Base-by-base conservation (phyloP, 2,329 filamentous ascomycete species). In the Domatiomyces globalis region DNA sequence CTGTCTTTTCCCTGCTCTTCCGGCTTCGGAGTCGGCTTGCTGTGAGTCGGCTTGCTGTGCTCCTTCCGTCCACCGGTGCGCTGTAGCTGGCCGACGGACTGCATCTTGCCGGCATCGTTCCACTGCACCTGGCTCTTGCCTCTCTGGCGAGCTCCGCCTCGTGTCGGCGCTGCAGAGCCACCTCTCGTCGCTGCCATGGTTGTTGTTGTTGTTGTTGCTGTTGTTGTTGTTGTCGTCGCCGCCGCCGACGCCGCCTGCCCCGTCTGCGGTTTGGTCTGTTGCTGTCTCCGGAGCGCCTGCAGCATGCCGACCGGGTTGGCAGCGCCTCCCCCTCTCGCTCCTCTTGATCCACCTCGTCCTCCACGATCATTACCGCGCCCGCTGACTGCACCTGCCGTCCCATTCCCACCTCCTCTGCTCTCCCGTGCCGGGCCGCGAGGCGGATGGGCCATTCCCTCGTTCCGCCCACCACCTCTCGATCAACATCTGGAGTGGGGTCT, bases 301-400 rank as follows among this genome's bases (percentile, higher is more conserved):
- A 59, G 43, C 1, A 59, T 42, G 18, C 57, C 57, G 45, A 49
- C 54, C 9, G 50, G 45, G 47, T 27, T 43, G n/a, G 46, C 33
- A 18, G 19, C 25, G 48, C 45, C 47, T 8, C n/a, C 51, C 44
- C 47, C 49, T 39, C 43, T 19, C 19, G 29, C 46, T 10, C 22
- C 22, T 18, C 15, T 48, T 5, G 43, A 22, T 33, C 42, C 46
- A 7, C 57, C 52, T 52, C 51, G 50, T n/a, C 51, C 54, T 51
- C 52, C 57, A 29, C 56, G 50, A 50, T 43, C 27, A 43, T 44
- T 54, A 54, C 54, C 56, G 50, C 57, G 55, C 33, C 51, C 54
- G 43, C 56, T 50, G 33, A 15, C 10, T 15, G 10, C 33, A 15
- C 33, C 33, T 15, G 33, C 33, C 33, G 12, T 39, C 15, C 33